Base-by-base conservation (phyloP, 495 filamentous ascomycete genomes). In the Polyplosphaeria fusca region DNA sequence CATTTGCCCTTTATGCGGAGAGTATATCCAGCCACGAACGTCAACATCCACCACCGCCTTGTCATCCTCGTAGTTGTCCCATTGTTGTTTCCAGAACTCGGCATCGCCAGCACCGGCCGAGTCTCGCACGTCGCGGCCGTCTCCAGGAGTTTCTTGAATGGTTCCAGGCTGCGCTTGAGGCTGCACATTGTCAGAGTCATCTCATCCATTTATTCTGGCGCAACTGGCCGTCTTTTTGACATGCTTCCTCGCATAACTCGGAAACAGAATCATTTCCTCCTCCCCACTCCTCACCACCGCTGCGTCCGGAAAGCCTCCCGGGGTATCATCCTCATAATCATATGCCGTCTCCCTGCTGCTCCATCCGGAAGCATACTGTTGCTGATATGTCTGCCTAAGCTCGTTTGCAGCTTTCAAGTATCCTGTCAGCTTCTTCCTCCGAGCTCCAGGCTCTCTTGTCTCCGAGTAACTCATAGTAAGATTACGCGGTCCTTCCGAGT, bases 221-320 rank as follows among this genome's bases (percentile, higher is more conserved):
- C 23, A 18, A 60, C 69, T 52, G 67, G 53, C 62, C 63, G 64
- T 65, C 41, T 50, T 66, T 63, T 77, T 82, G n/a, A 77, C 67
- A 70, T 94, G 79, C 64, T 77, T 78, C 68, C 88, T 76, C 39
- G 88, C 87, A 73, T 97, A 94, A 64, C 88, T 92, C 5, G 93
- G 93, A 66, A 96, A 99, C 13, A 97, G 64, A 11, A 97, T 79
- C 83, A 99, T 87, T 74, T 96, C 88, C 71, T 96, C 92, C 59
- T 87, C 82, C 19, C 87, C 91, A 35, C 81, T 86, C 5, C 83
- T 77, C 19, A 86, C 82, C 47, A 96, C 86, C 12, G 85, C 80
- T 16, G 89, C 86, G 60, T 94, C 85, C 1, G 89, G 88, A 63
- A 91, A 96, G 3, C 86, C 78, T 1, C 84, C 87, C 0, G 87